phyloP scores from a whole-genome alignment of 441 rosid species.

The Viola pubescens region DNA sequence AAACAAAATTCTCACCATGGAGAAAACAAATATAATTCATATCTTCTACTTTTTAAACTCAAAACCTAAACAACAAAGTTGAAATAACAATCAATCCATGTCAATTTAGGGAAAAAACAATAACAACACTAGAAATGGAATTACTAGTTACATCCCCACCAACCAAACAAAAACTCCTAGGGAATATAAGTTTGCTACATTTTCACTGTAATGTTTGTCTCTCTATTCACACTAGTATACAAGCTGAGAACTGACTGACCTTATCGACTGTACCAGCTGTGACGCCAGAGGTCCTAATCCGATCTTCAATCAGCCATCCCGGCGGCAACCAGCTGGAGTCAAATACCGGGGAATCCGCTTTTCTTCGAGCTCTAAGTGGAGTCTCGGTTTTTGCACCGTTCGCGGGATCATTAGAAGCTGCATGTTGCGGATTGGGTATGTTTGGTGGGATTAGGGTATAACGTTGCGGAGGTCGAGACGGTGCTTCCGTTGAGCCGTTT shows the following conservation, averaged over 20 bases:
- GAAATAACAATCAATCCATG: too few species aligned
- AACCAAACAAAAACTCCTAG: not conserved
- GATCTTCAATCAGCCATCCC: constrained; percentile 66
- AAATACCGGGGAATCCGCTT: not conserved
- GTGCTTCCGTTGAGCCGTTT: too few species aligned
- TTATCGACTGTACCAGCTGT: constrained; percentile 65
- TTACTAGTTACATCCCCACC: not conserved
- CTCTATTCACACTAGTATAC: not conserved
- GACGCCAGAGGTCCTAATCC: constrained; percentile 52
- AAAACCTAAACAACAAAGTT: too few species aligned
- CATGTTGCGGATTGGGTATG: constrained; percentile 1
- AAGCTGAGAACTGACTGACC: constrained; percentile 25
- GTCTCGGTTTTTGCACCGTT: not conserved
- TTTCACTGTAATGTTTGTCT: not conserved
- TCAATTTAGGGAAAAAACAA: not conserved
- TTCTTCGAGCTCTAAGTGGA: constrained; percentile 15
- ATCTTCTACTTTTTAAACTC: too few species aligned
- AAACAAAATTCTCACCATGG: too few species aligned
- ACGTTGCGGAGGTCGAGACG: too few species aligned
- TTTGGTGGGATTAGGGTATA: constrained; percentile 10
- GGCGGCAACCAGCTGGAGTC: constrained; percentile 60
- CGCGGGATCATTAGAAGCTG: too few species aligned
- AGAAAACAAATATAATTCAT: too few species aligned
- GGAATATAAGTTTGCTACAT: not conserved
- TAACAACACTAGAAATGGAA: not conserved